Evolutionary conservation across 768 basidiomycete species (phyloP), one percentile per base, ranked within the genome.

Genomic region (Lactarius indigo): DNA sequence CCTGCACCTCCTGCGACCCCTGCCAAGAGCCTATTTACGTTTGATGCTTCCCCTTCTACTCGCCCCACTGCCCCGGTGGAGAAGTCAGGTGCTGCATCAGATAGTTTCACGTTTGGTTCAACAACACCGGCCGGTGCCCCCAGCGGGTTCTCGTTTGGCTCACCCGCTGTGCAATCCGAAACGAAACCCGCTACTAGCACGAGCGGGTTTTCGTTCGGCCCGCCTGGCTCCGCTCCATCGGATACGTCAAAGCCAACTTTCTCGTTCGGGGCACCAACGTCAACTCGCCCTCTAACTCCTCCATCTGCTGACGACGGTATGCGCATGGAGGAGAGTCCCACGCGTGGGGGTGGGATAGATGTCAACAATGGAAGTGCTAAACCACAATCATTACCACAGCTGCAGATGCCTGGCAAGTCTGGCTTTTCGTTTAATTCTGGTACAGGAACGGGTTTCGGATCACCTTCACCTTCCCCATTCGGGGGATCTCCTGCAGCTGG

Each of bases 321-420:
- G 69, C 84, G 77, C 64, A 92, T 92, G 91, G 91, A 92, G 47
- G 91, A 92, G 75, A 92, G 91, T 70, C 91, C 91, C 1, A 85
- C 84, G 3, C 81, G 73, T 17, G 65, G 61, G 42, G 73, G 88
- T 10, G 61, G 62, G 42, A 77, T 85, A 72, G 83, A 83, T 57
- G 69, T 77, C 28, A 84, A 81, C 66, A 77, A 77, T 18, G 74
- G 64, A 54, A 57, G 58, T 47, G 65, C 69, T 8, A 63, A 68
- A 44, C 69, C 64, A 12, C 65, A 68, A 54, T 68, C 66, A 15
- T 63, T 68, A 2, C 66, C 66, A 1, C 66, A 68, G 28, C 23
- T 70, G 28, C 65, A 68, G 64, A 59, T 70, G 55, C 70, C 66
- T 10, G 39, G 57, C 39, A 70, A 69, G 41, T 18, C 65, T 5